Conservation (phyloP, 371 early-diverging fungal genomes). For the Saksenaea oblongispora region DNA sequence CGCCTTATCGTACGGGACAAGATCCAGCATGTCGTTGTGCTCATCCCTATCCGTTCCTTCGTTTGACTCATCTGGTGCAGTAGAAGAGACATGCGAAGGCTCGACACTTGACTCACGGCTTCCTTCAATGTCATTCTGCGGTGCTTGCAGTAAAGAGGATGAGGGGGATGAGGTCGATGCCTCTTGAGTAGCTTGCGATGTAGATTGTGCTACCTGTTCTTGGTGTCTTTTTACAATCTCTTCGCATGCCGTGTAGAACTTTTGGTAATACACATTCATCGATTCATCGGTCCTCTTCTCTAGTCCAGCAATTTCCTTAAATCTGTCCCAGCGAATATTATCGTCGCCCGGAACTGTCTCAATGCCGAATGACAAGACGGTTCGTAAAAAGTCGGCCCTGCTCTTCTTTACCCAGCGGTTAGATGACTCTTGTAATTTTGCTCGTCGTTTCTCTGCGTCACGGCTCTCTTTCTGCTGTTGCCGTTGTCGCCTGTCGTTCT, state of each 20-base stretch:
- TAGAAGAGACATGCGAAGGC: slow-evolving; percentile 7
- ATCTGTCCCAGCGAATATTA: slow-evolving; percentile 63
- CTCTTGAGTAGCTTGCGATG: slow-evolving; percentile 10
- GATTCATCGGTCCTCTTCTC: slow-evolving; percentile 73
- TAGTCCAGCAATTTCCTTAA: slow-evolving; percentile 71
- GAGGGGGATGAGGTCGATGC: slow-evolving; percentile 20
- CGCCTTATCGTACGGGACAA: slow-evolving; percentile 69
- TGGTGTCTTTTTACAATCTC: slow-evolving; percentile 56
- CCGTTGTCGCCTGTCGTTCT: slow-evolving; percentile 39
- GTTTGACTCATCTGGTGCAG: slow-evolving; percentile 8
- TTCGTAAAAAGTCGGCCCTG: slow-evolving; percentile 69
- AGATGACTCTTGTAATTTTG: slow-evolving; percentile 46
- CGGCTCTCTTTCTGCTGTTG: slow-evolving; percentile 51
- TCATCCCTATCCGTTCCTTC: slow-evolving; percentile 40
- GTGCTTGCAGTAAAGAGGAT: not conserved
- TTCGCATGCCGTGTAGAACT: slow-evolving; percentile 59
- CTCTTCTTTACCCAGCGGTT: slow-evolving; percentile 73
- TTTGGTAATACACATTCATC: slow-evolving; percentile 61
- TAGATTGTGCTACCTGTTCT: slow-evolving; percentile 17
- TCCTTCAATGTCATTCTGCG: not conserved
- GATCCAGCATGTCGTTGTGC: slow-evolving; percentile 41
- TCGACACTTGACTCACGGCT: slow-evolving; percentile 54
- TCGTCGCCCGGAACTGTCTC: slow-evolving; percentile 40
- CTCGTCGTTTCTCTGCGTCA: slow-evolving; percentile 41
- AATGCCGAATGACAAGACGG: slow-evolving; percentile 73